Evolutionary conservation across 495 filamentous ascomycete genomes (phyloP), one percentile per base, ranked within the genome.

Genomic region (Talaromyces ruber): DNA sequence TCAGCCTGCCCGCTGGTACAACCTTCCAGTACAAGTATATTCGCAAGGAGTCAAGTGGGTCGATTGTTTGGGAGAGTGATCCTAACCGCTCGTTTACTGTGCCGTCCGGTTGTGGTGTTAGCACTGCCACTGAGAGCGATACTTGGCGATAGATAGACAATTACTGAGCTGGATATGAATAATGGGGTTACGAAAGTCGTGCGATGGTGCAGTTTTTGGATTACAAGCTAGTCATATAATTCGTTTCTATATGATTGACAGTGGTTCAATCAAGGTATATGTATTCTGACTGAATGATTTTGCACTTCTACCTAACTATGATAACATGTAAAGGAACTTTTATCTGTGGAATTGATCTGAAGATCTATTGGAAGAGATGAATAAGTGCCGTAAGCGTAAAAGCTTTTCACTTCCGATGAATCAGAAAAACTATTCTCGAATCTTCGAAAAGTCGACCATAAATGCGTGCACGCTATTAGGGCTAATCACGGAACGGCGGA

Each of bases 11-110:
- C 0, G 79, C 79, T 0, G 85, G 86, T 1, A 71, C 74, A 50
- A 66, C 63, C 6, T 76, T 91, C 29, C 63, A 86, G 70, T 91
- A 90, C 67, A 91, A 91, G 74, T 92, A 83, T 65, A 83, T 91
- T 62, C 79, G 80, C 7, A 74, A 86, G 34, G 73, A 77, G 54
- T 68, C 72, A 3, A 78, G 84, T 67, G 82, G 85, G 4, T 68
- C 69, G 2, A 74, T 88, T 1, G 71, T 64, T 21, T 90, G 87
- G 88, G 86, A 90, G 71, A 74, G 78, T 30, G 84, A 87, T 67
- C 80, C 84, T 0, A 89, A 92, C 66, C 79, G 80, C 50, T 72
- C 68, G 6, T 86, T 80, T 64, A 83, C 80, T 0, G 82, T 89
- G 14, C 75, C 84, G 0, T 64, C 66, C 4, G 72, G 66, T 14